Evolutionary conservation across 352 stramenopile species (phyloP).

Genomic region (Phytophthora sansomeana): DNA sequence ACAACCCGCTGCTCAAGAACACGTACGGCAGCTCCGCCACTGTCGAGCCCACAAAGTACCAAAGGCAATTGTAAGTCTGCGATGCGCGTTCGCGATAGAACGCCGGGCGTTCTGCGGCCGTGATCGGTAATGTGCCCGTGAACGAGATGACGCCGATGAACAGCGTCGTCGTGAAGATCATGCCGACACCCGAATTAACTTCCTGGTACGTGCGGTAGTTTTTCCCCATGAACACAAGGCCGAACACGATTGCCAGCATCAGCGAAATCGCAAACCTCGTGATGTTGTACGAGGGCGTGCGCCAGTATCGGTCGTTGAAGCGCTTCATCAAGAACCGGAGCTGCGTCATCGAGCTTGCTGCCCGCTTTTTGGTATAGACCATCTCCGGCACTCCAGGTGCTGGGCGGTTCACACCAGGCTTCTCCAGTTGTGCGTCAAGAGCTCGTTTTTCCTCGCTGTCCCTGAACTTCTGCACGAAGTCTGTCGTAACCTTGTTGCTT

Average conservation of each 20-base stretch:
- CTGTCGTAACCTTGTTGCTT: conserved; percentile 66
- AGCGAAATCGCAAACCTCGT: conserved; percentile 16
- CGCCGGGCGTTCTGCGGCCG: conserved; percentile 61
- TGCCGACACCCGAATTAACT: conserved; percentile 10
- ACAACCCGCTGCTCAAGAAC: conserved; percentile 41
- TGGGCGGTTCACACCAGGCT: conserved; percentile 26
- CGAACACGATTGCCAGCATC: conserved; percentile 13
- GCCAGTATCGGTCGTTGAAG: conserved; percentile 40
- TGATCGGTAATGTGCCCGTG: conserved; percentile 28
- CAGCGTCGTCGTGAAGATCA: conserved; percentile 41
- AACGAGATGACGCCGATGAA: conserved; percentile 28
- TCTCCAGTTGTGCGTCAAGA: conserved; percentile 33
- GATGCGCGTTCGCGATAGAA: conserved; percentile 91
- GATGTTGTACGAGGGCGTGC: conserved; percentile 25
- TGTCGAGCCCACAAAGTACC: conserved; percentile 83
- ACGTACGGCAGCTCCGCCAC: conserved; percentile 81
- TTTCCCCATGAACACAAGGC: conserved; percentile 18
- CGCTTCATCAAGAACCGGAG: conserved; percentile 20
- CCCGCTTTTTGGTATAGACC: conserved; percentile 39
- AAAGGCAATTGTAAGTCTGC: conserved; percentile 90
- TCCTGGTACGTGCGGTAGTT: conserved; percentile 23
- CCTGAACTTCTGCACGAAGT: conserved; percentile 45
- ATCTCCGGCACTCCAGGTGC: conserved; percentile 29
- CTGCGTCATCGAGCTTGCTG: conserved; percentile 16
- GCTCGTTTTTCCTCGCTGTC: conserved; percentile 22